These are phyloP conservation scores for Vaccinium macrocarpon DNA, from an alignment of 148 eudicot species.

Conservation along the genomic window DNA sequence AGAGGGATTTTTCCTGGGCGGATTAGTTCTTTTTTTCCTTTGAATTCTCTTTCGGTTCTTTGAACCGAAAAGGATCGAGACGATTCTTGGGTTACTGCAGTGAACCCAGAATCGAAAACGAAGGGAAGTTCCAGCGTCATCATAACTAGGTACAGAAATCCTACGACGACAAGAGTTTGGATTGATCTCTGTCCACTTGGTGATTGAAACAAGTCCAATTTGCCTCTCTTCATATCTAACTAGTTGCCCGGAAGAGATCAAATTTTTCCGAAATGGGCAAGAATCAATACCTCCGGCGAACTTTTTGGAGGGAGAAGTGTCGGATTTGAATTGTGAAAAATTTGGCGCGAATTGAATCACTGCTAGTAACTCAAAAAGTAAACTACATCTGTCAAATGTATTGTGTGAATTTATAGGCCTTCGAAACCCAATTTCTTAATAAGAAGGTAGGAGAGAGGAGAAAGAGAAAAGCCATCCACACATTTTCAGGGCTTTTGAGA, in stretches of 20 bases:
- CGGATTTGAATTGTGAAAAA: background rate
- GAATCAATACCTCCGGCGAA: background rate
- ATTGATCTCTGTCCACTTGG: constrained; percentile 49
- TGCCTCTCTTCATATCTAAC: constrained; percentile 37
- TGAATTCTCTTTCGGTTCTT: constrained; percentile 51
- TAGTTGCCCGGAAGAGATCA: background rate
- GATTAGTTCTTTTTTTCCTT: constrained; percentile 41
- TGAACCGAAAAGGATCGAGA: constrained; percentile 31
- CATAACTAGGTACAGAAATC: constrained; percentile 47
- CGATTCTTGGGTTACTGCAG: constrained; percentile 22
- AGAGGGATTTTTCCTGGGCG: constrained; percentile 40
- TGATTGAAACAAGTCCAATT: constrained; percentile 42
- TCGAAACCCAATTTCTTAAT: background rate
- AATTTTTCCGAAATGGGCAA: too few relatives aligned
- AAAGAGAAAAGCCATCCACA: background rate
- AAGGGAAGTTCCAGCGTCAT: constrained; percentile 66
- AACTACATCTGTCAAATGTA: background rate
- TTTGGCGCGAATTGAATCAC: background rate
- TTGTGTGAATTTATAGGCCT: background rate
- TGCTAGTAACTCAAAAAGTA: background rate
- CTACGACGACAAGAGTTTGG: constrained; percentile 46
- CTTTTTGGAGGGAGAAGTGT: background rate
- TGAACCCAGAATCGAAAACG: constrained; percentile 37
- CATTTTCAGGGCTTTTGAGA: background rate
- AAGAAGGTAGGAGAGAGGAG: background rate